Evolutionary conservation across 2,329 filamentous ascomycete genomes (phyloP).

Genomic region (Didymella exigua): DNA sequence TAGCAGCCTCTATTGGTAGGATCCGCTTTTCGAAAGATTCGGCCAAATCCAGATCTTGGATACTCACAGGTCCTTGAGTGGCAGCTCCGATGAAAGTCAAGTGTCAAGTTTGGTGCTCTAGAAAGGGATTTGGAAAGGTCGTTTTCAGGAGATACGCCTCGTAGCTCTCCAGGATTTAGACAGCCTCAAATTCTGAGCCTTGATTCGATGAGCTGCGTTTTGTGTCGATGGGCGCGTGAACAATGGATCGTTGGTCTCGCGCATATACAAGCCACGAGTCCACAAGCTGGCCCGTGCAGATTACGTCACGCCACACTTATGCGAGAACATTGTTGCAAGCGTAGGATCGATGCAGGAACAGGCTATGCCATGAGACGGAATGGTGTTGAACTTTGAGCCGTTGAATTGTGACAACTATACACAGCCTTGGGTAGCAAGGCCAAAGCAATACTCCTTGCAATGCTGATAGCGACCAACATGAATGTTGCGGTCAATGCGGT

Average conservation of each 20-base stretch:
- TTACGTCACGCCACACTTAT: conserved; percentile 3
- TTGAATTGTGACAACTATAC: conserved; percentile 10
- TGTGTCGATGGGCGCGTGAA: neutral
- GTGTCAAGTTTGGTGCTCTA: neutral
- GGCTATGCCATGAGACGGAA: neutral
- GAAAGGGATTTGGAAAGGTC: neutral
- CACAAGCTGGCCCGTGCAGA: conserved; percentile 1
- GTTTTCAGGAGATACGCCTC: neutral
- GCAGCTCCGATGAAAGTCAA: neutral
- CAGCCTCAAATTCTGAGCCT: too few species aligned
- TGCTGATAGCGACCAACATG: conserved; percentile 23
- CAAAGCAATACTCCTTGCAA: conserved; percentile 26
- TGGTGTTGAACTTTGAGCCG: neutral
- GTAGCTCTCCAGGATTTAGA: neutral
- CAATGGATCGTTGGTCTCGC: neutral
- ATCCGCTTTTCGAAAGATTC: neutral
- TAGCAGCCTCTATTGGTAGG: neutral
- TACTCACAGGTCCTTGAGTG: neutral
- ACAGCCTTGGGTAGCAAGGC: conserved; percentile 8
- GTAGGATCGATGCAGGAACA: neutral
- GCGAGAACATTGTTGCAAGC: neutral
- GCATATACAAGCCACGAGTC: neutral
- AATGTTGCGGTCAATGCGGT: conserved; percentile 22
- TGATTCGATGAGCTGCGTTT: neutral
- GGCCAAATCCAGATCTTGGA: neutral